Percentiles rank a stretch among this genome's conserved stretches.
phyloP scores from a whole-genome alignment of 306 rosid genomes.

The Castanopsis chinensis region DNA sequence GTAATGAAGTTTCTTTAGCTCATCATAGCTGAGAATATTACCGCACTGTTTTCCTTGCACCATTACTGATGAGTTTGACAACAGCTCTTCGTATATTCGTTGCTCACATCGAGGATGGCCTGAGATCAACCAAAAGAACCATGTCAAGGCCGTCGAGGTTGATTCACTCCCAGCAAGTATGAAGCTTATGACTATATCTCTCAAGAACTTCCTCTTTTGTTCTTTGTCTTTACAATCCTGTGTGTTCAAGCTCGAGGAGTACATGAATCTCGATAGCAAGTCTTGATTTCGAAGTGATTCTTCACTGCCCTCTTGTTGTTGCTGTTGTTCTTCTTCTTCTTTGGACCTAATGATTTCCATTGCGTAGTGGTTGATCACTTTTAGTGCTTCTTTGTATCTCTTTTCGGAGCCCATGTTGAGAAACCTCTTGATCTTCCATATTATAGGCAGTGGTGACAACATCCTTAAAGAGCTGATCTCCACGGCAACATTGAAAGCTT shows the following conservation, averaged over 20 bases:
- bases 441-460: constrained; percentile 21
- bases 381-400: constrained; percentile 27
- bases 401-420: constrained; percentile 33
- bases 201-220: constrained; percentile 12
- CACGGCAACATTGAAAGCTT: constrained; percentile 42
- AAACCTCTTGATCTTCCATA: constrained; percentile 38
- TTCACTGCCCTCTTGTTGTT: not conserved
- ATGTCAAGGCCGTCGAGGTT: constrained; percentile 23
- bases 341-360: constrained; percentile 9
- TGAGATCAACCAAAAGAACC: constrained; percentile 32
- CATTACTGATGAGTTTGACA: not conserved
- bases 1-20: constrained; percentile 16
- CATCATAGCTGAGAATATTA: constrained; percentile 9
- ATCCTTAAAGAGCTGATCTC: constrained; percentile 25
- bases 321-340: not conserved
- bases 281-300: not conserved
- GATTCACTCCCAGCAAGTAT: constrained; percentile 29
- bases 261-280: constrained; percentile 21
- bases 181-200: constrained; percentile 27
- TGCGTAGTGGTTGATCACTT: constrained; percentile 8
- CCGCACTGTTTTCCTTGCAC: not conserved
- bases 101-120: not conserved
- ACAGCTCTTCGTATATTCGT: constrained; percentile 2
- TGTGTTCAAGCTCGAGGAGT: not conserved
- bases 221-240: not conserved